phyloP scores from a whole-genome alignment of 2,329 filamentous ascomycete species.

The Colletotrichum lindemuthianum region DNA sequence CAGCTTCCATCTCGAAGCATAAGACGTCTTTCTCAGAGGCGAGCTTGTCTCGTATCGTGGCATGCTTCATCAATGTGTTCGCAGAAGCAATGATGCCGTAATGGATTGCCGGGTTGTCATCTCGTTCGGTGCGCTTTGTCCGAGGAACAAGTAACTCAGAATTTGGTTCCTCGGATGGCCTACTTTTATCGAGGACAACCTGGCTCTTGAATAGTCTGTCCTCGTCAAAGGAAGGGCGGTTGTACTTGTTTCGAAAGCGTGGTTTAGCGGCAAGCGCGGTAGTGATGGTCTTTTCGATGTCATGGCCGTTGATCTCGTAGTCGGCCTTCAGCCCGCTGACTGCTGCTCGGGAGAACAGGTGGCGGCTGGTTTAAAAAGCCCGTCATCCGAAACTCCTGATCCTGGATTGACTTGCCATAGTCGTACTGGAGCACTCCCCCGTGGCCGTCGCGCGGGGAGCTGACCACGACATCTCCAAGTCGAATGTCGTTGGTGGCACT shows the following conservation, averaged over 20 bases:
- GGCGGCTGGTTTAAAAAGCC: slow-evolving; percentile 21
- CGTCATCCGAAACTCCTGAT: slow-evolving; percentile 15
- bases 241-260: not conserved
- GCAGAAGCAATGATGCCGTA: slow-evolving; percentile 43
- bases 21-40: slow-evolving; percentile 18
- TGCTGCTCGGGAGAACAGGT: not conserved
- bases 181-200: not conserved
- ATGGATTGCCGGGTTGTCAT: slow-evolving; percentile 32
- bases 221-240: not conserved
- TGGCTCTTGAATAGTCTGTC: not conserved
- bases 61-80: slow-evolving; percentile 49
- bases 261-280: not conserved
- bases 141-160: not conserved
- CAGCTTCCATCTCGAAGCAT: slow-evolving; percentile 47
- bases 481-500: slow-evolving; percentile 47
- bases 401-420: slow-evolving; percentile 32
- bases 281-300: not conserved
- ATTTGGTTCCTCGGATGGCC: too few relatives aligned
- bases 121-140: not conserved
- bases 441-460: not conserved
- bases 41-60: slow-evolving; percentile 42
- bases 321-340: not conserved
- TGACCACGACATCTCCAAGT: slow-evolving; percentile 32
- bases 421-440: slow-evolving; percentile 33
- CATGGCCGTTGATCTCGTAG: not conserved